phyloP scores from a whole-genome alignment of 345 rosid species.

The Psidium guajava region DNA sequence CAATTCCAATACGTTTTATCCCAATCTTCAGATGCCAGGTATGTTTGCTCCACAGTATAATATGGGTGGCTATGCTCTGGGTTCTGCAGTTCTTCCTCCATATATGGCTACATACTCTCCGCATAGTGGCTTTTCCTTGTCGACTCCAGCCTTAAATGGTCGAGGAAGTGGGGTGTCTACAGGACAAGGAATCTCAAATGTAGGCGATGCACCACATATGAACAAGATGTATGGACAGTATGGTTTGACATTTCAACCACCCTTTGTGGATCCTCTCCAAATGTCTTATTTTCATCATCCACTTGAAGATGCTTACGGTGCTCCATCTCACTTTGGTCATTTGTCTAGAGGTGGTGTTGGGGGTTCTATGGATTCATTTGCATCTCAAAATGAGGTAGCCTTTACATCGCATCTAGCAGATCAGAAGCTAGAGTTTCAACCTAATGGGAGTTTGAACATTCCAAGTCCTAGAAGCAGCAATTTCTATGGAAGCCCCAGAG shows the following conservation, averaged over 20 bases:
- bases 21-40: slow-evolving; percentile 59
- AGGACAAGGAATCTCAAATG: slow-evolving; percentile 22
- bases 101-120: slow-evolving; percentile 64
- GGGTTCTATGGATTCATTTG: slow-evolving; percentile 29
- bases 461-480: slow-evolving; percentile 42
- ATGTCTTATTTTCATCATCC: slow-evolving; percentile 65
- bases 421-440: slow-evolving; percentile 39
- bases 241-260: slow-evolving; percentile 37
- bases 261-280: slow-evolving; percentile 56
- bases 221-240: slow-evolving; percentile 43
- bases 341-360: slow-evolving; percentile 23
- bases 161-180: slow-evolving; percentile 21
- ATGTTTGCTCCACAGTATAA: slow-evolving; percentile 56
- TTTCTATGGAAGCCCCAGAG: slow-evolving; percentile 38
- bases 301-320: slow-evolving; percentile 35
- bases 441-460: slow-evolving; percentile 32
- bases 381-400: slow-evolving; percentile 27
- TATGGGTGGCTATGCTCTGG: slow-evolving; percentile 49
- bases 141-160: slow-evolving; percentile 31
- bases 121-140: slow-evolving; percentile 51
- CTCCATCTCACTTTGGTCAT: slow-evolving; percentile 37
- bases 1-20: slow-evolving; percentile 60
- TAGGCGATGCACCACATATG: slow-evolving; percentile 28
- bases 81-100: slow-evolving; percentile 46
- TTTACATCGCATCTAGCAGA: slow-evolving; percentile 29